These are phyloP conservation scores for Schizopora paradoxa DNA, from an alignment of 1,284 basidiomycete species.

Conservation along the genomic window DNA sequence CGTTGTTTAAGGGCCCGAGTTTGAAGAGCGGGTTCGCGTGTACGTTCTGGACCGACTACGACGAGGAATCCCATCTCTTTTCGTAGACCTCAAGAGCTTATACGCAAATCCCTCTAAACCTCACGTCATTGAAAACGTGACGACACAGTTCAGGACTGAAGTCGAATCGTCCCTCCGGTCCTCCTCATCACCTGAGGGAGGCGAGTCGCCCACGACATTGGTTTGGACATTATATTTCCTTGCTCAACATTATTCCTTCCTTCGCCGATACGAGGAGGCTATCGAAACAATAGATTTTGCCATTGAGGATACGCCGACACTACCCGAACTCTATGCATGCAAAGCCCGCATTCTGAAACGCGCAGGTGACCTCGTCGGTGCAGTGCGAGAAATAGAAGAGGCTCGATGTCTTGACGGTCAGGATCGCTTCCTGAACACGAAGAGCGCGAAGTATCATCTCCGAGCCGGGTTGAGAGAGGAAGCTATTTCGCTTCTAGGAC, in stretches of 20 bases:
- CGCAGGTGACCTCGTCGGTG: conserved; percentile 74
- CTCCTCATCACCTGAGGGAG: conserved; percentile 23
- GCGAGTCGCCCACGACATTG: conserved; percentile 76
- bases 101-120: conserved; percentile 68
- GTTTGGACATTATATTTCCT: conserved; percentile 97
- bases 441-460: conserved; percentile 88
- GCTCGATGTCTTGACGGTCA: conserved; percentile 88
- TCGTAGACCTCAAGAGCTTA: conserved; percentile 87
- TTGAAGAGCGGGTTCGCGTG: conserved; percentile 58
- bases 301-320: conserved; percentile 83
- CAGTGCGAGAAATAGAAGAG: conserved; percentile 75
- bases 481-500: conserved; percentile 65
- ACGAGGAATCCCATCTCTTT: conserved; percentile 92
- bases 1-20: conserved; percentile 45
- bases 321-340: conserved; percentile 88
- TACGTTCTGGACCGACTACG: conserved; percentile 74
- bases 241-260: conserved; percentile 82
- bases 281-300: conserved; percentile 65
- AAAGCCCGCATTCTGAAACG: conserved; percentile 86
- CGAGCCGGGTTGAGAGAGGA: conserved; percentile 76
- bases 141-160: conserved; percentile 47
- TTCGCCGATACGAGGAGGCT: conserved; percentile 51
- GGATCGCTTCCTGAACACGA: conserved; percentile 94
- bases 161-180: conserved; percentile 26
- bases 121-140: conserved; percentile 64